phyloP scores from a whole-genome alignment of 139 green algal species.

The Coelastrella sp. region DNA sequence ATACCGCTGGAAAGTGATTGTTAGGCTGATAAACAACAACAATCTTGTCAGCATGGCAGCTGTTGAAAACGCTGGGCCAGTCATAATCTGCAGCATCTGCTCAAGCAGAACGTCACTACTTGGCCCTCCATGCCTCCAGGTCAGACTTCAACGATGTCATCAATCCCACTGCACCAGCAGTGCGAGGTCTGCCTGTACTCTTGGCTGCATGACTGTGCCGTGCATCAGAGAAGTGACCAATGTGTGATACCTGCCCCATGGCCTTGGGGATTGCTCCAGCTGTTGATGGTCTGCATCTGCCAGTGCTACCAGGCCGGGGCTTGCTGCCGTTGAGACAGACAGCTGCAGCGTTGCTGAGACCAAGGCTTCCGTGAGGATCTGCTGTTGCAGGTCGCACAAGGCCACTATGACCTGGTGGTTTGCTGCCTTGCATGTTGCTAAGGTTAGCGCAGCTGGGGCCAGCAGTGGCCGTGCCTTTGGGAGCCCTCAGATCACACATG shows the following conservation, averaged over 20 bases:
- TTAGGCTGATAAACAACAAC: no score
- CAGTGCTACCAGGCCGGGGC: background rate
- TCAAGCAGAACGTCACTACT: no score
- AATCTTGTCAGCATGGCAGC: no score
- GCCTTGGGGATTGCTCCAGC: slow-evolving; percentile 19
- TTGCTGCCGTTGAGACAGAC: background rate
- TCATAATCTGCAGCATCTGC: no score
- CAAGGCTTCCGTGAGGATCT: background rate
- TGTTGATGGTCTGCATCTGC: slow-evolving; percentile 2
- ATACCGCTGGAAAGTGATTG: no score
- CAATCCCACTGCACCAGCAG: slow-evolving; percentile 34
- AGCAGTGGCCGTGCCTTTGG: background rate
- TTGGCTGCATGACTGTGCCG: no score
- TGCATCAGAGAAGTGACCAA: no score
- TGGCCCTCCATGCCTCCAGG: slow-evolving; percentile 20
- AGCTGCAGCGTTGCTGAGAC: background rate
- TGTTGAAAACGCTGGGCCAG: no score
- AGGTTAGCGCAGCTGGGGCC: no score
- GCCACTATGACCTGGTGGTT: no score
- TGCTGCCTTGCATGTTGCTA: no score
- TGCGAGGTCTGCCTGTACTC: no score
- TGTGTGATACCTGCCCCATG: background rate
- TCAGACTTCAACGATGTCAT: background rate
- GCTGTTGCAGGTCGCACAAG: background rate
- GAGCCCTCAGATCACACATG: background rate